Evolutionary conservation across 176 grass and related monocot genomes (phyloP).

Genomic region (Hyparrhenia diplandra): DNA sequence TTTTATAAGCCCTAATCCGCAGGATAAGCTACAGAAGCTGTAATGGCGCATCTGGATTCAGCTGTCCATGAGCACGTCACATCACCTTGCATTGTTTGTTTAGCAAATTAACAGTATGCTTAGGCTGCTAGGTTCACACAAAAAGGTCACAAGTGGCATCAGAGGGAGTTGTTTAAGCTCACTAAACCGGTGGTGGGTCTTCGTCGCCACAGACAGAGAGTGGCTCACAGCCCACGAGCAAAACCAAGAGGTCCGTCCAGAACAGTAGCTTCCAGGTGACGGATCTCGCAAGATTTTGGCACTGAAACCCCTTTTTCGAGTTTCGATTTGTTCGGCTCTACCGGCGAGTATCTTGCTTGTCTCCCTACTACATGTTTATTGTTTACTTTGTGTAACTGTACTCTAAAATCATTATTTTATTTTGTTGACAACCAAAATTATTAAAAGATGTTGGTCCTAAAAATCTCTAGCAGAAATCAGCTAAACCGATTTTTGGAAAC

Average conservation of each 20-base stretch:
- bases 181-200: constrained; percentile 16
- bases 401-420: no score
- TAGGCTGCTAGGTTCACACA: background rate
- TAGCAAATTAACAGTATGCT: background rate
- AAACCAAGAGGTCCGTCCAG: background rate
- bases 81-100: background rate
- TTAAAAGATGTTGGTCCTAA: no score
- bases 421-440: no score
- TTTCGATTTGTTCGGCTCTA: background rate
- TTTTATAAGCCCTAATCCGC: background rate
- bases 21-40: background rate
- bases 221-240: background rate
- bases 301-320: background rate
- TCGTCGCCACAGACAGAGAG: background rate
- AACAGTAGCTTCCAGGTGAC: constrained; percentile 5
- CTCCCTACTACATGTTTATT: no score
- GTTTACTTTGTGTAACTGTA: background rate
- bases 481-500: no score
- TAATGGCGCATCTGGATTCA: background rate
- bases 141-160: background rate
- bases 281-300: background rate
- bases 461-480: no score
- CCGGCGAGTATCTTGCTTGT: background rate
- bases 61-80: background rate
- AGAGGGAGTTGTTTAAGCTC: background rate